Evolutionary conservation across 1,139 yeast species (phyloP), one percentile per base, ranked within the genome.

Genomic region (Suhomyces atakaporum): DNA sequence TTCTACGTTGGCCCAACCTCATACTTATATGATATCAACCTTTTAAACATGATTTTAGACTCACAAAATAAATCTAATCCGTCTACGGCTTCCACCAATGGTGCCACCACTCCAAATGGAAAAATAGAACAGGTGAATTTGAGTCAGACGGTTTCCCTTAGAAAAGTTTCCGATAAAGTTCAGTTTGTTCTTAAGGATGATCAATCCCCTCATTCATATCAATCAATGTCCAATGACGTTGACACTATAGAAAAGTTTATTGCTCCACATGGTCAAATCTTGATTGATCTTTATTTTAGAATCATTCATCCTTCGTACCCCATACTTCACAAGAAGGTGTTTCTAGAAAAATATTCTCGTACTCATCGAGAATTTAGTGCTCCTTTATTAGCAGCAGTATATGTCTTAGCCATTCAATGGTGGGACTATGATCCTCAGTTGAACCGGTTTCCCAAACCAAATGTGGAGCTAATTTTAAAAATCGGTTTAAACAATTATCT

Each of bases 281-380:
- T 84, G 36, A 79, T 84, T 27, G 85, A 84, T 49, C 67, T 84
- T 18, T 84, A 84, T 50, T 84, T 84, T 56, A 68, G 84, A 44
- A 75, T 82, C n/a, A 76, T 84, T 15, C 94, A 84, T 54, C 92
- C 92, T 0, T 78, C 84, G 3, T 82, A 83, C 57, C 94, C 94
- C 1, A 81, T 84, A 12, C 58, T 84, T 38, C 92, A 84, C 54
- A 85, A 84, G 50, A 78, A 80, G 48, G 90, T 84, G 12, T 84
- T 84, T 47, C 57, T 84, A 45, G 92, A 84, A 49, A 84, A 84
- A 55, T 84, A 84, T 52, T 69, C 86, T 1, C 62, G 92, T 40
- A 83, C 92, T 1, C 88, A 83, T 53, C 67, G 88, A 36, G 94
- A 84, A 54, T 77, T 84, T 47, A 79, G 87, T 39, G 89, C 92